Evolutionary conservation across 2,329 filamentous ascomycete genomes (phyloP).

Genomic region (Talaromyces albobiverticillius): DNA sequence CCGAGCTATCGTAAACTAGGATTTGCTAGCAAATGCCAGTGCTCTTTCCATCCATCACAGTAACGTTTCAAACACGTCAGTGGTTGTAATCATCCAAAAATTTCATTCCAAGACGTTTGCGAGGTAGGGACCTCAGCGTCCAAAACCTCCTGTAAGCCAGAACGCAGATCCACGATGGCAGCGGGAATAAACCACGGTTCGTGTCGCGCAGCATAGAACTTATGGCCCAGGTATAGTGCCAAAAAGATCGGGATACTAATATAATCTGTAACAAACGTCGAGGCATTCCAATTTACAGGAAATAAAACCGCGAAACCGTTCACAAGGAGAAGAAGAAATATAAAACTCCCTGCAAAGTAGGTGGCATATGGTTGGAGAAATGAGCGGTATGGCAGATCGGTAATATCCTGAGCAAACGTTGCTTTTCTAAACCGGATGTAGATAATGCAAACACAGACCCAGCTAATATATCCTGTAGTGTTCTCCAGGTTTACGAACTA

Average conservation of each 20-base stretch:
- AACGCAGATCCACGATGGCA: slow-evolving; percentile 18
- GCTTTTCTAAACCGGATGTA: not conserved
- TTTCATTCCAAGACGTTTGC: too few relatives aligned
- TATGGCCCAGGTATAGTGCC: slow-evolving; percentile 43
- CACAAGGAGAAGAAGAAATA: slow-evolving; percentile 63
- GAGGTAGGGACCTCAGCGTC: too few relatives aligned
- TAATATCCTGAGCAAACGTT: not conserved
- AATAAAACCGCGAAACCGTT: slow-evolving; percentile 71
- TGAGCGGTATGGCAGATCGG: not conserved
- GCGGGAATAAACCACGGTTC: too few relatives aligned
- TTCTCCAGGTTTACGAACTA: slow-evolving; percentile 71
- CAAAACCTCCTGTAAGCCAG: too few relatives aligned
- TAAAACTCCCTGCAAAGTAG: slow-evolving; percentile 54
- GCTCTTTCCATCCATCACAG: too few relatives aligned
- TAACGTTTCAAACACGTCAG: too few relatives aligned
- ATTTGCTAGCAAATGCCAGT: too few relatives aligned
- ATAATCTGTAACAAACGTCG: slow-evolving; percentile 64
- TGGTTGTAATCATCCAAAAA: too few relatives aligned
- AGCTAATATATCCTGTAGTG: slow-evolving; percentile 67
- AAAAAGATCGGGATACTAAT: slow-evolving; percentile 63
- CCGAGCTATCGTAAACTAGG: too few relatives aligned
- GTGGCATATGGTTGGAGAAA: slow-evolving; percentile 62
- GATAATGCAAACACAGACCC: slow-evolving; percentile 42
- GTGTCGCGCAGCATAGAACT: too few relatives aligned
- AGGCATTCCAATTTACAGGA: slow-evolving; percentile 32